These are phyloP conservation scores for Backusella sp. DNA, from an alignment of 192 early-diverging fungal genomes.

Conservation along the genomic window DNA sequence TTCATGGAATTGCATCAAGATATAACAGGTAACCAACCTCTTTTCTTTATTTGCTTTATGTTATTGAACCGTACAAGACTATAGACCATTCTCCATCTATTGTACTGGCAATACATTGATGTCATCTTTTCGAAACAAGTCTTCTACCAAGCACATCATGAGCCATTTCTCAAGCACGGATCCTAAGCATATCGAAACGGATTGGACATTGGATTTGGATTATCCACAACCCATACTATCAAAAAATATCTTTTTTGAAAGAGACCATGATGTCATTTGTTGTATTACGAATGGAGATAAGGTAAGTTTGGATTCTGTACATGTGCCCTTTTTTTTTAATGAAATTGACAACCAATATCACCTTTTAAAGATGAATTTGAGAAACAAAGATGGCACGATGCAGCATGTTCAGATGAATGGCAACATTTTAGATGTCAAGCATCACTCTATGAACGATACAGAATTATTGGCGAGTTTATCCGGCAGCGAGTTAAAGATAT, in stretches of 20 bases:
- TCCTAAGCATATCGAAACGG: neutral
- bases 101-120: neutral
- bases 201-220: neutral
- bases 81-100: neutral
- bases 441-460: neutral
- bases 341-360: neutral
- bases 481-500: neutral
- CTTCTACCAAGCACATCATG: neutral
- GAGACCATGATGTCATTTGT: neutral
- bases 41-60: too few relatives aligned
- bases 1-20: neutral
- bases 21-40: neutral
- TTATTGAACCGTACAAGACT: neutral
- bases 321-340: neutral
- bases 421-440: neutral
- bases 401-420: neutral
- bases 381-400: neutral
- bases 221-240: neutral
- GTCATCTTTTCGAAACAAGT: constrained; percentile 1
- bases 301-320: neutral
- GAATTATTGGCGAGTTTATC: neutral
- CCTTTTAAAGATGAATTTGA: neutral
- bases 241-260: neutral
- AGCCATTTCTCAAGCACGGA: neutral
- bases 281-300: neutral